Evolutionary conservation across 768 basidiomycete genomes (phyloP), one percentile per base, ranked within the genome.

Genomic region (Lentinula guzmanii): DNA sequence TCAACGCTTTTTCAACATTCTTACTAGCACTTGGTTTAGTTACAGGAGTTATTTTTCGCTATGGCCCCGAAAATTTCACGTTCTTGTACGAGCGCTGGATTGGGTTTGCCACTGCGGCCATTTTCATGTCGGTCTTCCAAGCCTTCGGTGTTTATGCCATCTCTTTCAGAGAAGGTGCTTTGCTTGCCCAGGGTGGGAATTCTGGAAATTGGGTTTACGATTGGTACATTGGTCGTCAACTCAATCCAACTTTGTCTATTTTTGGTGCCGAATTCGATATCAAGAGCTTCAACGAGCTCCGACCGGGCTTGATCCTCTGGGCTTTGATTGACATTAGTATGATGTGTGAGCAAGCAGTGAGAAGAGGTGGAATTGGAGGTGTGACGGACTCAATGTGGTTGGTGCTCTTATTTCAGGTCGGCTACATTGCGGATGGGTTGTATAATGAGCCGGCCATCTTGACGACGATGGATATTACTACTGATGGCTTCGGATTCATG

Each of bases 401-500:
- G 21, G 90, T 95, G 16, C 75, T 93, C 33, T 77, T 82, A 15
- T 96, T 95, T 80, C 94, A 99, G 69, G 73, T 80, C 3, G 88
- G 86, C 76, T 99, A 99, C 71, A 89, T 96, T 18, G 77, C 82
- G 4, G 97, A 98, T 70, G 85, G 79, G 2, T 76, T 97, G 50
- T 97, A 90, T 76, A 94, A 95, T 70, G 97, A 98, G 93, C 83
- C 91, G 1, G 89, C 91, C 9, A 82, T 99, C 65, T 81, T 98
- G 61, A 95, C 93, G 1, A 94, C 90, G 3, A 99, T 99, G 92
- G 97, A 99, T 69, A 95, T 99, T 70, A 95, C 89, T 3, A 91
- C 91, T 10, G 97, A 99, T 67, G 97, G 97, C 10, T 98, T 98
- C 68, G 97, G 97, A 6, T 98, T 95, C 82, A 99, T 99, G 97